Percentiles rank a stretch among this genome's conserved stretches.
phyloP scores from a whole-genome alignment of 2,329 filamentous ascomycete species.

The Alternaria ethzedia region DNA sequence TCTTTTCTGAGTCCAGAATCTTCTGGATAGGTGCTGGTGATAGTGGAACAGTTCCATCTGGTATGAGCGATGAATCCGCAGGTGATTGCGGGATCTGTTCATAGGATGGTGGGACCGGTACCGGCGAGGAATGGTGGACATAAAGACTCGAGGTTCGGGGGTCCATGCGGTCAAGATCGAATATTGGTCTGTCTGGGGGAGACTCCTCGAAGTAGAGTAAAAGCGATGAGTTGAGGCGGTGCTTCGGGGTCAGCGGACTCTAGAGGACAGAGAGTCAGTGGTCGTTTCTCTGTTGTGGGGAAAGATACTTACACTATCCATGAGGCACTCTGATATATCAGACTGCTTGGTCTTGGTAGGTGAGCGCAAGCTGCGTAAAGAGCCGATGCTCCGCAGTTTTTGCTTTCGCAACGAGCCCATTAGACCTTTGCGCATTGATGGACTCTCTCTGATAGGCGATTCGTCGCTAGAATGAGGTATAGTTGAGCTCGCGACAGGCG shows the following conservation, averaged over 20 bases:
- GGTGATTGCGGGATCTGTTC: constrained; percentile 1
- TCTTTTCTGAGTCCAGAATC: constrained; percentile 24
- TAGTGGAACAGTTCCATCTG: constrained; percentile 32
- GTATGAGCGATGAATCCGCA: constrained; percentile 12
- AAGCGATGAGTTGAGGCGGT: constrained; percentile 25
- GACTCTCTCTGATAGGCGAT: constrained; percentile 29
- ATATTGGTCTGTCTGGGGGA: constrained; percentile 30
- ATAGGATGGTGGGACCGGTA: constrained; percentile 31
- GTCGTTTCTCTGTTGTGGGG: not conserved
- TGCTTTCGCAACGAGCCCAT: constrained; percentile 33
- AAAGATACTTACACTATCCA: not conserved
- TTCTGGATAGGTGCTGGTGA: constrained; percentile 39
- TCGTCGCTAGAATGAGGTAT: constrained; percentile 11
- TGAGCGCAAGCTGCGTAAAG: constrained; percentile 31
- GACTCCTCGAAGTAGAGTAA: constrained; percentile 36
- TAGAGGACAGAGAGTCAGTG: constrained; percentile 1
- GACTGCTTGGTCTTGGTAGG: constrained; percentile 23
- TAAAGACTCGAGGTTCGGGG: constrained; percentile 23
- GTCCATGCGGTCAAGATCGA: constrained; percentile 23
- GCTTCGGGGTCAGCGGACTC: constrained; percentile 21
- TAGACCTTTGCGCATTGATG: constrained; percentile 34
- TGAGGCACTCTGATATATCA: constrained; percentile 1
- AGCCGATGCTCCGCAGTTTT: constrained; percentile 35
- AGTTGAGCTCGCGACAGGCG: not conserved
- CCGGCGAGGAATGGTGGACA: constrained; percentile 37